These are phyloP conservation scores for Vitis hybrid DNA, from an alignment of 177 flowering plant genomes.

Conservation along the genomic window DNA sequence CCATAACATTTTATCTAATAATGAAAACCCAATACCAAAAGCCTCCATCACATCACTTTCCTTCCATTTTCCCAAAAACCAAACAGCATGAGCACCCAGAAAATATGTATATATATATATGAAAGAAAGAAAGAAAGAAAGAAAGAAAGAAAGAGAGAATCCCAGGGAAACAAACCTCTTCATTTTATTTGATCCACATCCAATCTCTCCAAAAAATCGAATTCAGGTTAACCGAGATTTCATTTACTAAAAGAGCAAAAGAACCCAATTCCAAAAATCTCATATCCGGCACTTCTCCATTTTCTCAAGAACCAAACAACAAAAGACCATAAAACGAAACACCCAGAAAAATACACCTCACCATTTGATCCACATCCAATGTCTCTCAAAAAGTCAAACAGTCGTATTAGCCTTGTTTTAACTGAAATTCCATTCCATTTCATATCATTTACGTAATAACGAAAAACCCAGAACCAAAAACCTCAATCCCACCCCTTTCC, in stretches of 20 bases:
- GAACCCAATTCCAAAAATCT: background rate
- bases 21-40: too few species aligned
- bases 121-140: too few species aligned
- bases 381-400: too few species aligned
- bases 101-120: background rate
- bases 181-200: background rate
- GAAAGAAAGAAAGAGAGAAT: too few species aligned
- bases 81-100: background rate
- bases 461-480: too few species aligned
- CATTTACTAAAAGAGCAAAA: background rate
- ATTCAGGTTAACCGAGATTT: background rate
- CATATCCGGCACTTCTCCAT: background rate
- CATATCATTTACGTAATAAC: too few species aligned
- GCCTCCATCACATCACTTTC: background rate
- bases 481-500: too few species aligned
- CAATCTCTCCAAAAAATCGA: background rate
- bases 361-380: too few species aligned
- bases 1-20: background rate
- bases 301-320: background rate
- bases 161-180: background rate
- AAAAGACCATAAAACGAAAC: background rate
- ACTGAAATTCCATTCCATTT: too few species aligned
- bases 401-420: too few species aligned
- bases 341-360: background rate
- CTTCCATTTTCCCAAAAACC: background rate